Evolutionary conservation across 495 filamentous ascomycete species (phyloP).

Genomic region (Hypomontagnella monticulosa): DNA sequence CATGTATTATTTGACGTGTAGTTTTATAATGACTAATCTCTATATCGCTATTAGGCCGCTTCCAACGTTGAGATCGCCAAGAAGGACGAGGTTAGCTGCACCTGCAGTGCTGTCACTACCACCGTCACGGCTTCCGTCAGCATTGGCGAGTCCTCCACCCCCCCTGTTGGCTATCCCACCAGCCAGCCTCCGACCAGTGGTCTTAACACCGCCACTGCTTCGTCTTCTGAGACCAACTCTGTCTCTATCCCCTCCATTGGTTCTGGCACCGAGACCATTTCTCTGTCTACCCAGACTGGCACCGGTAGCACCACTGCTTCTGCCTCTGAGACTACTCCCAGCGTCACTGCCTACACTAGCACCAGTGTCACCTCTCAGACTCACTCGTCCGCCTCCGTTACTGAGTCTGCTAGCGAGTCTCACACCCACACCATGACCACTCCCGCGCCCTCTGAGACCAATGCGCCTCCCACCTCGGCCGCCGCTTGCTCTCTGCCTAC

Average conservation of each 20-base stretch:
- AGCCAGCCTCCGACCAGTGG: slow-evolving; percentile 18
- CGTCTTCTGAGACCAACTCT: slow-evolving; percentile 13
- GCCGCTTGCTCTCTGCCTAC: slow-evolving; percentile 28
- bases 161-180: slow-evolving; percentile 9
- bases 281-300: slow-evolving; percentile 10
- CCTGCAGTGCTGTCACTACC: slow-evolving; percentile 30
- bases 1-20: not conserved
- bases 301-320: slow-evolving; percentile 19
- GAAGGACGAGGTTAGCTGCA: slow-evolving; percentile 36
- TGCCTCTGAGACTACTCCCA: slow-evolving; percentile 22
- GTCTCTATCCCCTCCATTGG: slow-evolving; percentile 8
- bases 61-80: slow-evolving; percentile 20
- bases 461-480: slow-evolving; percentile 30
- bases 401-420: slow-evolving; percentile 23
- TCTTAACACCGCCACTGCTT: slow-evolving; percentile 29
- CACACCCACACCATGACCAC: slow-evolving; percentile 25
- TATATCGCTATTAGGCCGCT: slow-evolving; percentile 22
- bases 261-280: slow-evolving; percentile 3
- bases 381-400: slow-evolving; percentile 17
- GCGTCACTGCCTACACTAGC: slow-evolving; percentile 15
- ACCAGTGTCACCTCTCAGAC: slow-evolving; percentile 21
- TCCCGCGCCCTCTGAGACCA: slow-evolving; percentile 25
- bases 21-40: slow-evolving; percentile 8
- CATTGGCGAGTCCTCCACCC: slow-evolving; percentile 26
- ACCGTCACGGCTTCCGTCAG: slow-evolving; percentile 33